Percentiles rank a stretch among this genome's conserved stretches.
These are phyloP conservation scores for Cucumis cinereus DNA, from an alignment of 306 rosid genomes.

Conservation along the genomic window DNA sequence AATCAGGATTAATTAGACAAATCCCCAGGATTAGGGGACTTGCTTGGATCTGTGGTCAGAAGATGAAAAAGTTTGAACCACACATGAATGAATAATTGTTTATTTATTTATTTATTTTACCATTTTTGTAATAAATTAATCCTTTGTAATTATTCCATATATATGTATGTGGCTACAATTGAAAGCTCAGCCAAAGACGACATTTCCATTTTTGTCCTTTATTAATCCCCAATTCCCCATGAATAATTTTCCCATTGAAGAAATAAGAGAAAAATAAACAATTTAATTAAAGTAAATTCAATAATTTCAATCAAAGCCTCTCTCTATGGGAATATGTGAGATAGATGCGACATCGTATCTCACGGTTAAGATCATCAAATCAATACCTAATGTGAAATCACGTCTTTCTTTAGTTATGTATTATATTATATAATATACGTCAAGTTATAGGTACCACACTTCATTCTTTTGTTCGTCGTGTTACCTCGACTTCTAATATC, in stretches of 20 bases:
- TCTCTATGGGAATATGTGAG: neutral
- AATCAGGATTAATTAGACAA: neutral
- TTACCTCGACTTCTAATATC: no score
- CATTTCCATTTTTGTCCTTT: neutral
- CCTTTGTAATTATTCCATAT: neutral
- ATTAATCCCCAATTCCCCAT: neutral
- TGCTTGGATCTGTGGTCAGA: neutral
- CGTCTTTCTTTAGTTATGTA: neutral
- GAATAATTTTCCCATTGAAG: neutral
- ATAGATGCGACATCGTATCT: neutral
- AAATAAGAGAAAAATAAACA: neutral
- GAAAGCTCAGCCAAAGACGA: neutral
- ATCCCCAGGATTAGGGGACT: neutral
- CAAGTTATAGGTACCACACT: neutral
- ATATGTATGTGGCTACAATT: neutral
- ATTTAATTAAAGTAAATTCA: neutral
- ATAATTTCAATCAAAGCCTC: neutral
- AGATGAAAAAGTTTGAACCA: neutral
- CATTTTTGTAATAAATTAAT: neutral
- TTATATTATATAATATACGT: no score
- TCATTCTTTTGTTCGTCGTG: neutral
- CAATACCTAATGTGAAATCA: neutral
- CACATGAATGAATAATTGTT: neutral
- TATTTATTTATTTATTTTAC: neutral
- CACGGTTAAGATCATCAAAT: neutral